Conservation (phyloP, 2,329 filamentous ascomycete species). For the Talaromyces sp. region DNA sequence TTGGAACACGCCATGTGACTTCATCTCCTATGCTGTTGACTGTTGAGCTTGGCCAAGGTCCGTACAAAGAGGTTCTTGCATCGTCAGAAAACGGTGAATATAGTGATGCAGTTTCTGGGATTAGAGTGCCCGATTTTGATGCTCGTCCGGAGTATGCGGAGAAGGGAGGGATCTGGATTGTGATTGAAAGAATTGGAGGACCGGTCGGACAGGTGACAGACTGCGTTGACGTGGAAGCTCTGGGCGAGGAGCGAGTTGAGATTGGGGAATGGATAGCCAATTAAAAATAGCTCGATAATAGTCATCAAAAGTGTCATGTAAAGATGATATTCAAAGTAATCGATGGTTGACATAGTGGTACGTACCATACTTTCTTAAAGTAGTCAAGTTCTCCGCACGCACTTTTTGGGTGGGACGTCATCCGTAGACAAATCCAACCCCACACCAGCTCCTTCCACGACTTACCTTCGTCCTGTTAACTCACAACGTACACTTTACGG, state of each 20-base stretch:
- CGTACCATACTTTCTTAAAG: not conserved
- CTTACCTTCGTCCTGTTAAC: not conserved
- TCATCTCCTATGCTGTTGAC: conserved; percentile 63
- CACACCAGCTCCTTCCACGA: conserved; percentile 1
- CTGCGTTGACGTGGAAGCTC: conserved; percentile 42
- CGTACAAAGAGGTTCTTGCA: conserved; percentile 62
- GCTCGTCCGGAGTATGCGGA: conserved; percentile 61
- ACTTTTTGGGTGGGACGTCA: conserved; percentile 6
- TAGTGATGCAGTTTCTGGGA: conserved; percentile 61
- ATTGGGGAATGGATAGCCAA: conserved; percentile 40
- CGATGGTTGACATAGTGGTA: not conserved
- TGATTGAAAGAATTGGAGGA: conserved; percentile 74
- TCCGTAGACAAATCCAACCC: conserved; percentile 10
- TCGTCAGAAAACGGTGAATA: conserved; percentile 72
- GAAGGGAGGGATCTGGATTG: conserved; percentile 67
- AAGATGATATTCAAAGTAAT: no score
- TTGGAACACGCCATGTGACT: conserved; percentile 36
- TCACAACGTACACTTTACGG: not conserved
- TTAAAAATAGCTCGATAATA: not conserved
- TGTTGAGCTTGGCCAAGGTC: conserved; percentile 69
- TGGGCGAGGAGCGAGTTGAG: conserved; percentile 42
- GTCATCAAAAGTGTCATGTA: no score
- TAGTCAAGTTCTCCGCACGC: conserved; percentile 1
- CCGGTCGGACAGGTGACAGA: conserved; percentile 50
- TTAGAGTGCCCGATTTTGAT: conserved; percentile 72